Conservation (phyloP, 768 basidiomycete species). For the Dendrothele bispora region DNA sequence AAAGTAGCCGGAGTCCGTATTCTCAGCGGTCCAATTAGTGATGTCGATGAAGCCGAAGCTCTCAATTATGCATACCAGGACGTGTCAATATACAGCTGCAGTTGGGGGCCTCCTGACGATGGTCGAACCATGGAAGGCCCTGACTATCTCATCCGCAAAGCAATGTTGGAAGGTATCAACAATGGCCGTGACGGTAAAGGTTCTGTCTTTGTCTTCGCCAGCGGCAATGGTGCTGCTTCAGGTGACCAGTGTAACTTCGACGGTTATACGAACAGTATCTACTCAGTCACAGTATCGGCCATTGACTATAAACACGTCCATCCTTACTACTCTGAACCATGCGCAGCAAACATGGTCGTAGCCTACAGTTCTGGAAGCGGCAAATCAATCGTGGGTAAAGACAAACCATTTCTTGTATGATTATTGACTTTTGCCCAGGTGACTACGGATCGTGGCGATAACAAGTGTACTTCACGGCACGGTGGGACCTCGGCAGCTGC, state of each 20-base stretch:
- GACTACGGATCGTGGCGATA: conserved; percentile 90
- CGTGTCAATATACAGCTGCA: conserved; percentile 92
- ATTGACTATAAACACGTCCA: conserved; percentile 91
- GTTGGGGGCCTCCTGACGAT: conserved; percentile 98
- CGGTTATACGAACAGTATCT: conserved; percentile 98
- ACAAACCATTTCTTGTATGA: conserved; percentile 9
- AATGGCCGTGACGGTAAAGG: conserved; percentile 89
- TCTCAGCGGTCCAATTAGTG: conserved; percentile 90
- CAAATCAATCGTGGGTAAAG: conserved; percentile 78
- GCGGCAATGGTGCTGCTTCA: conserved; percentile 88
- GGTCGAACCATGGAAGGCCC: conserved; percentile 95
- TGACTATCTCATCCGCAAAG: conserved; percentile 86
- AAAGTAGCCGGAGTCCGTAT: conserved; percentile 95
- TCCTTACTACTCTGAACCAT: conserved; percentile 95
- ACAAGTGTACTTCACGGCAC: conserved; percentile 77
- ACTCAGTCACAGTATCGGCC: conserved; percentile 92
- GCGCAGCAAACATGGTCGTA: conserved; percentile 95
- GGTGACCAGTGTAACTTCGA: conserved; percentile 99
- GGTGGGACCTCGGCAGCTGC: conserved; percentile 99
- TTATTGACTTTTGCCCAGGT: conserved; percentile 49
- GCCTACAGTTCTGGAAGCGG: conserved; percentile 95
- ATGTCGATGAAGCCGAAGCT: conserved; percentile 92
- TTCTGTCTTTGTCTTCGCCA: conserved; percentile 94
- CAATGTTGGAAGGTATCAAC: conserved; percentile 90
- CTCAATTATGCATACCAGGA: conserved; percentile 94